Base-by-base conservation (phyloP, 768 basidiomycete genomes). In the Pisolithus albus region DNA sequence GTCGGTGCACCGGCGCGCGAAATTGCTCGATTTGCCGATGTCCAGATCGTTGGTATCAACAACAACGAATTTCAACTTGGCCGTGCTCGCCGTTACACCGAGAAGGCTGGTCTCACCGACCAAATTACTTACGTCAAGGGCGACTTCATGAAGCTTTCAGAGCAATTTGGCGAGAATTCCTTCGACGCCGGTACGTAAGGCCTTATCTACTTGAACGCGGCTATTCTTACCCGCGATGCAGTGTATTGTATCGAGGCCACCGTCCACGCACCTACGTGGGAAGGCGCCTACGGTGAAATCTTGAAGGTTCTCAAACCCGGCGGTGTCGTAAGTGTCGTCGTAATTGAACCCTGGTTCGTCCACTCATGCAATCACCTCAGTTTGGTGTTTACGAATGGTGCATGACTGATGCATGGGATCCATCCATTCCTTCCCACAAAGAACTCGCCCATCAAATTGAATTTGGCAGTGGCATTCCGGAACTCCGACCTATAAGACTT, bases 371-470 rank as follows among this genome's bases (percentile, higher is more conserved):
- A 5, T 21, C 38, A 47, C 36, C 1, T n/a, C 54, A 94, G 88
- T 95, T 96, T 68, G 95, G 94, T 63, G 88, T 98, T 37, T 99
- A 98, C 70, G 96, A 98, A 68, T 99, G 95, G 95, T 86, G 84
- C 70, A 97, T 99, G 96, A 97, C 96, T n/a, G 93, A 97, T 68
- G 67, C 70, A 3, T 94, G 94, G 90, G 88, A 97, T 70, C 80
- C 88, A 38, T 79, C 86, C 42, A 87, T 77, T 64, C 88, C 92
- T 16, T 70, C 78, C 50, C 95, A 98, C 79, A 94, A 93, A 72
- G 79, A 79, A 43, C 83, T 98, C 52, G 90, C 91, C 11, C 93
- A 97, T 72, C 80, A 80, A 54, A 86, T 97, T 55, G 94, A 97
- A 67, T 74, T 96, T 52, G 95, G 96, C 23, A 92, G 94, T 63